phyloP scores from a whole-genome alignment of 2,329 filamentous ascomycete species.

The Cercospora berteroae region DNA sequence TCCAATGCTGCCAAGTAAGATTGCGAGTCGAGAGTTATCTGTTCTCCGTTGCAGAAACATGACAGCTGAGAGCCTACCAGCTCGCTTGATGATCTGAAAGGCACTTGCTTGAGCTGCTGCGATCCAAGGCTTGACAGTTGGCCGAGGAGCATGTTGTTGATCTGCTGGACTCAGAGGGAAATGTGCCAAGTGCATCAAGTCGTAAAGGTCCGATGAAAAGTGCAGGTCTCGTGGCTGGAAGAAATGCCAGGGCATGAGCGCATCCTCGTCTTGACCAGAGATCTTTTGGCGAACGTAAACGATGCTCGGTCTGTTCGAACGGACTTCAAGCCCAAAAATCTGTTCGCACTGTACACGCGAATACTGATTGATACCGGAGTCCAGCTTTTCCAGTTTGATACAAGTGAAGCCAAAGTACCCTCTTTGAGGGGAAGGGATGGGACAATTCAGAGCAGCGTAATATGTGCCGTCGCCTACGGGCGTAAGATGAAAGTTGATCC shows the following conservation, averaged over 20 bases:
- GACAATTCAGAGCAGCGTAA: conserved; percentile 38
- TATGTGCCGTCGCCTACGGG: conserved; percentile 23
- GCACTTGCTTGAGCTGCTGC: conserved; percentile 8
- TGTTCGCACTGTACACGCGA: conserved; percentile 28
- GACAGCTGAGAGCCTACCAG: conserved; percentile 15
- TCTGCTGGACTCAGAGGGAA: conserved; percentile 1
- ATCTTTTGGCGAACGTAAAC: conserved; percentile 35
- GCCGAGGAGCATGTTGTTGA: conserved; percentile 7
- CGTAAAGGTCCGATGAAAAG: conserved; percentile 7
- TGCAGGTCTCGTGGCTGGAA: conserved; percentile 13
- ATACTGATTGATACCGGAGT: conserved; percentile 23
- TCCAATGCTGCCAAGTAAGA: conserved; percentile 19
- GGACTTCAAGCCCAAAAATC: conserved; percentile 1
- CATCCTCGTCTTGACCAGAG: background rate
- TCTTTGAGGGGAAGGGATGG: conserved; percentile 31
- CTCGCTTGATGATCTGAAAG: conserved; percentile 19
- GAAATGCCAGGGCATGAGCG: conserved; percentile 20
- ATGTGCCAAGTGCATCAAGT: conserved; percentile 3
- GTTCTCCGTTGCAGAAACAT: conserved; percentile 11
- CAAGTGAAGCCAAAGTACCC: conserved; percentile 35
- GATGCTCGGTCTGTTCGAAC: conserved; percentile 26
- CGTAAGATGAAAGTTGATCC: conserved; percentile 19
- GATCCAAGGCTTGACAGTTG: conserved; percentile 8
- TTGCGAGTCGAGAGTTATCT: conserved; percentile 11
- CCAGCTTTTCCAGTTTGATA: conserved; percentile 35